Evolutionary conservation across 768 basidiomycete species (phyloP).

Genomic region (Hysterangium stoloniferum): DNA sequence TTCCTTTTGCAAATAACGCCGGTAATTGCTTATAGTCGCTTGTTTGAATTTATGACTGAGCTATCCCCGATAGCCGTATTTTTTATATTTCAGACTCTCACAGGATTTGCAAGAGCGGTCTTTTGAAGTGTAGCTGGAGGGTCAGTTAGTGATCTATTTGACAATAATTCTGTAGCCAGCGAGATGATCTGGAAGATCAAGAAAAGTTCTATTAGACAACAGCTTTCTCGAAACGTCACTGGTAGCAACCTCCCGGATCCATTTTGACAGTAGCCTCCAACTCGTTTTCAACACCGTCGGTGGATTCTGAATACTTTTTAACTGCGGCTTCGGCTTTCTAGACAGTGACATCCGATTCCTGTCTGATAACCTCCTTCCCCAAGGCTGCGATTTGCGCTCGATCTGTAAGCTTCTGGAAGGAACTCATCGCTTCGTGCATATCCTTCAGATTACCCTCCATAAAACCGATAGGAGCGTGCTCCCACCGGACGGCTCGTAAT

Average conservation of each 20-base stretch:
- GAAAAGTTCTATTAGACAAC: no score
- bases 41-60: background rate
- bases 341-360: no score
- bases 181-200: no score
- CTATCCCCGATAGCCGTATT: background rate
- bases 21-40: slow-evolving; percentile 29
- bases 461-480: slow-evolving; percentile 49
- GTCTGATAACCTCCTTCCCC: slow-evolving; percentile 21
- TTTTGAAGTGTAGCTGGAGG: slow-evolving; percentile 60
- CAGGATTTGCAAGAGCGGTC: slow-evolving; percentile 46
- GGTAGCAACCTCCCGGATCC: no score
- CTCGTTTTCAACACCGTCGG: no score
- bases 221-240: no score
- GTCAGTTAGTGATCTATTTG: slow-evolving; percentile 49
- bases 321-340: no score
- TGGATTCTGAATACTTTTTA: no score
- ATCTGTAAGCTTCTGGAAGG: slow-evolving; percentile 24
- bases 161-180: slow-evolving; percentile 49
- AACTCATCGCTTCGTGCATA: slow-evolving; percentile 22
- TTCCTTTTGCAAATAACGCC: slow-evolving; percentile 64
- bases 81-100: slow-evolving; percentile 45
- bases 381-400: slow-evolving; percentile 29
- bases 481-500: slow-evolving; percentile 74
- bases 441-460: slow-evolving; percentile 23
- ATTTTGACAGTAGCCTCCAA: no score